These are phyloP conservation scores for Neofusicoccum ribis DNA, from an alignment of 2,329 filamentous ascomycete genomes.

Conservation along the genomic window DNA sequence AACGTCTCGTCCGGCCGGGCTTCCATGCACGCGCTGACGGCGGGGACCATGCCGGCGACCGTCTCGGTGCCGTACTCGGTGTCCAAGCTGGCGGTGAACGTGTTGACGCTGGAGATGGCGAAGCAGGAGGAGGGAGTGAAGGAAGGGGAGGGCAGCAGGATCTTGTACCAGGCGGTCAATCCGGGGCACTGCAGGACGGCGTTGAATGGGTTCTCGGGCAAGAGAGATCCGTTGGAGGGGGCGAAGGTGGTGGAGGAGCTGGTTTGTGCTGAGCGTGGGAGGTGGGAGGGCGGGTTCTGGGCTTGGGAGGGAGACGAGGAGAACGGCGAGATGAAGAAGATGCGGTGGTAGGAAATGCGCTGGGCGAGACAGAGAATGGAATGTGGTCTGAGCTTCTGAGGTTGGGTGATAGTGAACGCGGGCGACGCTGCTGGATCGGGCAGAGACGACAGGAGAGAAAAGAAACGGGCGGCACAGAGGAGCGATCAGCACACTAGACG, in stretches of 20 bases:
- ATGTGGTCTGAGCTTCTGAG: too few relatives aligned
- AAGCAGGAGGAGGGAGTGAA: conserved; percentile 15
- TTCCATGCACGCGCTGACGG: conserved; percentile 26
- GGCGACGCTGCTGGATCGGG: not conserved
- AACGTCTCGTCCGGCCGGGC: conserved; percentile 36
- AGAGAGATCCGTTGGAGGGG: too few relatives aligned
- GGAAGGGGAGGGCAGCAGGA: not conserved
- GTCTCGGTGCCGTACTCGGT: conserved; percentile 27
- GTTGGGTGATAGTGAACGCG: too few relatives aligned
- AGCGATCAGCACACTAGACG: not conserved
- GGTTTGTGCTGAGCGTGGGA: conserved; percentile 12
- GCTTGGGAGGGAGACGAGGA: conserved; percentile 20
- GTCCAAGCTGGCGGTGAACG: conserved; percentile 27
- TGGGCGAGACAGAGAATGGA: too few relatives aligned
- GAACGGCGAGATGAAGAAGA: conserved; percentile 17
- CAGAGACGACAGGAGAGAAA: not conserved
- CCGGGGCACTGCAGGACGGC: conserved; percentile 29
- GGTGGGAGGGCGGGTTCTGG: conserved; percentile 26
- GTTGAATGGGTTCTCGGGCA: conserved; percentile 25
- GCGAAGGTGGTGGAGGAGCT: too few relatives aligned
- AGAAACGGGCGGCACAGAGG: not conserved
- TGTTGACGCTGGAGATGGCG: conserved; percentile 27
- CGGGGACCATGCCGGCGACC: conserved; percentile 31
- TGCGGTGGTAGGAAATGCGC: conserved; percentile 16
- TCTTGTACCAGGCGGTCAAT: conserved; percentile 24